Base-by-base conservation (phyloP, 1,139 yeast genomes). In the Taphrina wiesneri region DNA sequence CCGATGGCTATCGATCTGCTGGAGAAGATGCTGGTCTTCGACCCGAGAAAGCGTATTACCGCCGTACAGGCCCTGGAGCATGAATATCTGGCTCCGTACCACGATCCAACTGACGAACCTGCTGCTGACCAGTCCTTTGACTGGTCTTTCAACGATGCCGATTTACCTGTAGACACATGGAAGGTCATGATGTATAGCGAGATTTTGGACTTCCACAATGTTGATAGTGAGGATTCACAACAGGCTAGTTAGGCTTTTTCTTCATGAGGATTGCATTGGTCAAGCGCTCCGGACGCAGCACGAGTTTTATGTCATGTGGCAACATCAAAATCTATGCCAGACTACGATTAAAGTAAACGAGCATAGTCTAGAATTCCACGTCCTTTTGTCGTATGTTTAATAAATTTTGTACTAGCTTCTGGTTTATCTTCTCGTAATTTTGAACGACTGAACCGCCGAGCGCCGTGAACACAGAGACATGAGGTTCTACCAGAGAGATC, bases 181-280 rank as follows among this genome's bases (percentile, higher is more conserved):
- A 86, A 96, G 78, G 97, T 92, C 32, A 93, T 93, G 99, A 93
- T 93, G 97, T 93, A 93, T 78, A 88, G 96, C 63, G 99, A 93
- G 78, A 93, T 93, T 70, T 81, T 93, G 71, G 98, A 92, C 76
- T 93, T 92, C 82, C 99, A 93, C 78, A 90, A 88, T 75, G 86
- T 85, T 66, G 89, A 67, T 25, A 60, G 52, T 41, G 57, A 52
- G 21, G 64, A 41, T 21, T 36, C 52, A 32, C 59, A 54, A 17
- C 59, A 54, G 36, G 49, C 49, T 11, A 25, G 28, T 9, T 45
- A 45, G 28, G 26, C 6, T 39, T 39, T 39, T 39, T 39, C 43
- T n/a, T 39, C 19, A 39, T 15, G n/a, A 19, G n/a, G 5, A 19
- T 13, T 39, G 43, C 43, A 39, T 39, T n/a, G 43, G 34, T 30